Percentiles rank a stretch among this genome's conserved stretches.
Conservation (phyloP, 495 filamentous ascomycete genomes). For the Xylaria flabelliformis region DNA sequence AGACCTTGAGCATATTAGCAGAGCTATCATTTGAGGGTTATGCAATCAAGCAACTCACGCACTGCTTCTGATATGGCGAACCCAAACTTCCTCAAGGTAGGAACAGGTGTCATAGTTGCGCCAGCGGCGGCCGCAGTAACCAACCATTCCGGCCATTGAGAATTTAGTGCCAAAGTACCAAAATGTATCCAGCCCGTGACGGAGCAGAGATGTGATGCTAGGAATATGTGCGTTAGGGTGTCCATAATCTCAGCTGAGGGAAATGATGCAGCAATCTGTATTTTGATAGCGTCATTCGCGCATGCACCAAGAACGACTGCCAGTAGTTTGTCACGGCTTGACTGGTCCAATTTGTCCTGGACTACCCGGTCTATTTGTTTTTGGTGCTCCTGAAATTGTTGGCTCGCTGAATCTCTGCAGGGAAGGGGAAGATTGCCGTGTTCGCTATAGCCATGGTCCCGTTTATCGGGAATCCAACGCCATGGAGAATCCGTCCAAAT, state of each 20-base stretch:
- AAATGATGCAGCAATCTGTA: conserved; percentile 63
- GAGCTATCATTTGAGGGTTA: not conserved
- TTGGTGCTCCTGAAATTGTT: conserved; percentile 33
- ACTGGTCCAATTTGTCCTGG: conserved; percentile 52
- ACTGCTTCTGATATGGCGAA: conserved; percentile 68
- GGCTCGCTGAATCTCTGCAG: conserved; percentile 40
- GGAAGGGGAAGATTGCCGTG: conserved; percentile 62
- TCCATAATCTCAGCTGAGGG: conserved; percentile 65
- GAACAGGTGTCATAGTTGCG: conserved; percentile 61
- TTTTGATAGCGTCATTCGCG: conserved; percentile 49
- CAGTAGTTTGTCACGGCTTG: conserved; percentile 62
- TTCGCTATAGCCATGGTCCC: conserved; percentile 59
- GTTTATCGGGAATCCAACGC: conserved; percentile 57
- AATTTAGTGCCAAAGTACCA: conserved; percentile 59
- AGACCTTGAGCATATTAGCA: conserved; percentile 32
- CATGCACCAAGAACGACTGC: conserved; percentile 61
- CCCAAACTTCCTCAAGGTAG: conserved; percentile 65
- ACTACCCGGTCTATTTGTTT: conserved; percentile 42
- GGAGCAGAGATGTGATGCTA: conserved; percentile 56
- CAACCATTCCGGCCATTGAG: conserved; percentile 61
- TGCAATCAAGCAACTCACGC: conserved; percentile 39
- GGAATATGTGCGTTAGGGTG: conserved; percentile 65
- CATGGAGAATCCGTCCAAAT: conserved; percentile 58
- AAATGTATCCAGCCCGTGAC: conserved; percentile 65
- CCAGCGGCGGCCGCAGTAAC: conserved; percentile 61